Percentiles rank a stretch among this genome's conserved stretches.
Evolutionary conservation across 371 early-diverging fungal genomes (phyloP).

Genomic region (Mortierella sp.): DNA sequence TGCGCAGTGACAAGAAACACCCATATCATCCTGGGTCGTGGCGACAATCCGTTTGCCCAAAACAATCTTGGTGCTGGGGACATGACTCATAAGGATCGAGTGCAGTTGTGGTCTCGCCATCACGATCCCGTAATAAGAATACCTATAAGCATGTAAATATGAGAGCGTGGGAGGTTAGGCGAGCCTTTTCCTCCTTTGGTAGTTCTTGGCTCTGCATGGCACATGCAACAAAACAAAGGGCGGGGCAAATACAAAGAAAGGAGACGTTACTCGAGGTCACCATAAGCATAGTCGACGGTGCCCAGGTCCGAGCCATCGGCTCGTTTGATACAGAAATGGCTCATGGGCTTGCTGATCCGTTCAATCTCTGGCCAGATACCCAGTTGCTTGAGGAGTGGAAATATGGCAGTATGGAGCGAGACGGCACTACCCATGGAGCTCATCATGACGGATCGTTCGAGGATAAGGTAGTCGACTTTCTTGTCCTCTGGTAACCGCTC

Average conservation of each 20-base stretch:
- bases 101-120: conserved; percentile 41
- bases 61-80: conserved; percentile 45
- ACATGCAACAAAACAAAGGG: no score
- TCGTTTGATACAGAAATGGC: conserved; percentile 50
- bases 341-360: conserved; percentile 52
- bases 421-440: conserved; percentile 52
- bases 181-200: neutral
- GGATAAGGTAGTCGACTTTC: conserved; percentile 52
- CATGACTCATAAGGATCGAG: conserved; percentile 36
- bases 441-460: conserved; percentile 31
- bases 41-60: conserved; percentile 41
- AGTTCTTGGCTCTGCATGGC: no score
- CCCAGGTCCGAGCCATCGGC: conserved; percentile 55
- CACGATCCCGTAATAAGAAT: conserved; percentile 48
- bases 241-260: neutral
- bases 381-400: conserved; percentile 46
- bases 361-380: conserved; percentile 50
- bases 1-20: conserved; percentile 45
- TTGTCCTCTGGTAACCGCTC: conserved; percentile 47
- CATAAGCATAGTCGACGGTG: conserved; percentile 45
- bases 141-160: conserved; percentile 14
- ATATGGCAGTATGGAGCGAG: conserved; percentile 47
- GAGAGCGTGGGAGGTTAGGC: neutral
- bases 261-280: conserved; percentile 34
- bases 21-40: conserved; percentile 45